Conservation (phyloP, 2,329 filamentous ascomycete species). For the Venturia carpophila region DNA sequence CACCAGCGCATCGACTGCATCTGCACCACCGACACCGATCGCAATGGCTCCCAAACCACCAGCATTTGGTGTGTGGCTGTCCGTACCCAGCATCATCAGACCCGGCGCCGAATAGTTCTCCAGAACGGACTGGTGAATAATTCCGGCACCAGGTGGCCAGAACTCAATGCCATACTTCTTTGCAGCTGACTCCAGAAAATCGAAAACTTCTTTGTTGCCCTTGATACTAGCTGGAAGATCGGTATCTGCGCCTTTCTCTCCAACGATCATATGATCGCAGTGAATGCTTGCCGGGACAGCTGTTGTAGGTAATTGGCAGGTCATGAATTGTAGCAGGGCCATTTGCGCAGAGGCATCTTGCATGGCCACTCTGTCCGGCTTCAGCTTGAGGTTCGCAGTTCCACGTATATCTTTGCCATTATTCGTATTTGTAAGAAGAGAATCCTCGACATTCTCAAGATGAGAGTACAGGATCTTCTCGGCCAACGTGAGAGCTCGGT, state of each 20-base stretch:
- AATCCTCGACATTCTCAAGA: slow-evolving; percentile 81
- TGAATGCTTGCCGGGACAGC: slow-evolving; percentile 96
- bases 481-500: slow-evolving; percentile 67
- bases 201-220: slow-evolving; percentile 94
- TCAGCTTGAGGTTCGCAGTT: slow-evolving; percentile 88
- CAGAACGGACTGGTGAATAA: slow-evolving; percentile 94
- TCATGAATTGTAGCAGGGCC: slow-evolving; percentile 98
- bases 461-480: slow-evolving; percentile 99
- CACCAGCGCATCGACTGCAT: slow-evolving; percentile 93
- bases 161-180: slow-evolving; percentile 93
- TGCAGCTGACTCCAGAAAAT: slow-evolving; percentile 87
- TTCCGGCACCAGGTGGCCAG: slow-evolving; percentile 88
- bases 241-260: slow-evolving; percentile 77
- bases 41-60: slow-evolving; percentile 88
- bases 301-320: slow-evolving; percentile 78
- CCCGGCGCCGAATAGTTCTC: slow-evolving; percentile 98
- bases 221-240: slow-evolving; percentile 80
- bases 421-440: slow-evolving; percentile 71
- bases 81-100: slow-evolving; percentile 97
- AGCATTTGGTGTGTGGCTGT: slow-evolving; percentile 96
- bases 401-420: slow-evolving; percentile 80
- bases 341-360: slow-evolving; percentile 98
- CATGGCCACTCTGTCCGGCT: slow-evolving; percentile 97
- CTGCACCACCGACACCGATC: slow-evolving; percentile 93
- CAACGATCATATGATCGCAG: slow-evolving; percentile 98